A percentile compares a stretch with the other conserved stretches of the same genome.
Evolutionary conservation across 106 monocot genomes (phyloP).

Genomic region (Cymbidium sinense): DNA sequence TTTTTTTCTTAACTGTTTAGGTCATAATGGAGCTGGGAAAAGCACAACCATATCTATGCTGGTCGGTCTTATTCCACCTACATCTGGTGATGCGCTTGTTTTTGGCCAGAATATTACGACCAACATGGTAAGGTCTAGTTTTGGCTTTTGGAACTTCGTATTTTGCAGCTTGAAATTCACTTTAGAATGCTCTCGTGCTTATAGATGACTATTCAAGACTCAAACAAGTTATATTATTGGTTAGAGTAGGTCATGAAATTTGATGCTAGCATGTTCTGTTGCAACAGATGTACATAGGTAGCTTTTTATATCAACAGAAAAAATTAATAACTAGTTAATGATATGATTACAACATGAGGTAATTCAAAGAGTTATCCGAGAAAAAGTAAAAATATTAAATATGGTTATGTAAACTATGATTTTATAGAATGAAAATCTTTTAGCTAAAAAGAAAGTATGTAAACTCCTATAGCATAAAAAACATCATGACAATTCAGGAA

Average conservation of each 20-base stretch:
- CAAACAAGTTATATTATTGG: neutral
- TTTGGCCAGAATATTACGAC: slow-evolving; percentile 75
- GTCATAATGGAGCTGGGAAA: slow-evolving; percentile 98
- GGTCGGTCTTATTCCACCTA: slow-evolving; percentile 80
- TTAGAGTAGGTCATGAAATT: neutral
- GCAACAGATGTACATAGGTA: too few species aligned
- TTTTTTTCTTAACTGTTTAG: slow-evolving; percentile 25
- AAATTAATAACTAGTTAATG: too few species aligned
- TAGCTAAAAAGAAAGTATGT: too few species aligned
- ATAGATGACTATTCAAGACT: neutral
- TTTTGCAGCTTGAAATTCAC: neutral
- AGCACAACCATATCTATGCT: slow-evolving; percentile 94
- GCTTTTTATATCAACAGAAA: too few species aligned
- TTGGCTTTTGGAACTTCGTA: neutral
- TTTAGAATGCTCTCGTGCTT: neutral
- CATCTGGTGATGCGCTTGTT: slow-evolving; percentile 77
- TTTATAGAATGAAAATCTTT: too few species aligned
- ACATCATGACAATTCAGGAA: too few species aligned
- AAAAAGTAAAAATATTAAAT: too few species aligned
- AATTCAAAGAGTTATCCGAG: too few species aligned
- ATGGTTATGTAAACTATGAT: too few species aligned
- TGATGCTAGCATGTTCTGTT: neutral
- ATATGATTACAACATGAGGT: too few species aligned
- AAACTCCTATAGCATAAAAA: too few species aligned
- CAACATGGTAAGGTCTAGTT: slow-evolving; percentile 46